phyloP scores from a whole-genome alignment of 2,329 filamentous ascomycete species.

The Clarireedia homoeocarpa region DNA sequence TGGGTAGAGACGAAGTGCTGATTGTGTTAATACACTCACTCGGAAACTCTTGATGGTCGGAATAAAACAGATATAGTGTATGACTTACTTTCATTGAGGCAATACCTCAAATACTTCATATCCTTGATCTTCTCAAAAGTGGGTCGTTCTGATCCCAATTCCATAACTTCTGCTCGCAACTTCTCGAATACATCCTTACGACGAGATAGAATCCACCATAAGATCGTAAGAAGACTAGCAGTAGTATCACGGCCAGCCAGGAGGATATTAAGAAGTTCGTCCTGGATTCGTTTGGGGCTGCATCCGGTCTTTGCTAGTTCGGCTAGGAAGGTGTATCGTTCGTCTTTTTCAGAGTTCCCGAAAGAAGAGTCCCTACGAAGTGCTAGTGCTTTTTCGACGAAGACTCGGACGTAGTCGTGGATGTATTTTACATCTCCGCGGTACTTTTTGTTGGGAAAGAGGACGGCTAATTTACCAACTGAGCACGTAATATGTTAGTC shows the following conservation, averaged over 20 bases:
- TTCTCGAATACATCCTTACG: conserved; percentile 20
- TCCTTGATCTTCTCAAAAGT: conserved; percentile 14
- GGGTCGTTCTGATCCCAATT: conserved; percentile 6
- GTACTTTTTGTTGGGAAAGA: conserved; percentile 24
- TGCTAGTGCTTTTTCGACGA: conserved; percentile 22
- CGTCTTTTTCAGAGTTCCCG: conserved; percentile 13
- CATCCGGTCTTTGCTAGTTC: conserved; percentile 32
- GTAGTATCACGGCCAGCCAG: conserved; percentile 16
- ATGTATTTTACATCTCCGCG: conserved; percentile 19
- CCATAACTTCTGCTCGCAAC: conserved; percentile 31
- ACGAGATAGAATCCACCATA: conserved; percentile 16
- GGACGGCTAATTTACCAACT: conserved; percentile 20
- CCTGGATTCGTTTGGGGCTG: conserved; percentile 15
- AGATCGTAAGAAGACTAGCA: conserved; percentile 23
- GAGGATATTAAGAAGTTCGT: conserved; percentile 17
- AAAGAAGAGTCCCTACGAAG: conserved; percentile 36
- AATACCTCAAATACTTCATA: conserved; percentile 19
- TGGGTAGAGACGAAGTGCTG: conserved; percentile 37
- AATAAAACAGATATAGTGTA: conserved; percentile 20
- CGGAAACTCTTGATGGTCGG: conserved; percentile 8
- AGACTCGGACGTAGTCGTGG: conserved; percentile 23
- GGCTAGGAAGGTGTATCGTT: conserved; percentile 8
- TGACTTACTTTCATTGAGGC: conserved; percentile 28
- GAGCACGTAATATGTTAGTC: neutral
- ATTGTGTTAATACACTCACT: conserved; percentile 7